Conservation (phyloP, 306 rosid species). For the Datisca glomerata region DNA sequence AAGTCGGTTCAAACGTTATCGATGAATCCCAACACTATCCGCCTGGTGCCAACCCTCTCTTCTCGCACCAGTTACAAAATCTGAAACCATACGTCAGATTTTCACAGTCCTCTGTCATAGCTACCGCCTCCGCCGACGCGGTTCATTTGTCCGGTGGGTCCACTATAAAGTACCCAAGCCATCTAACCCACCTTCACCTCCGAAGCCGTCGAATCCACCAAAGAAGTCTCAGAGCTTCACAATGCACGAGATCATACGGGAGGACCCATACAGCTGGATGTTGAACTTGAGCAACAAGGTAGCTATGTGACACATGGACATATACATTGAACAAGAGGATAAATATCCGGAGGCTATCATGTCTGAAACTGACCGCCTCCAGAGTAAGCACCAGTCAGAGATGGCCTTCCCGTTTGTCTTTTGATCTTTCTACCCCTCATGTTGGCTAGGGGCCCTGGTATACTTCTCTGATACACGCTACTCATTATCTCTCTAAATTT, state of each 20-base stretch:
- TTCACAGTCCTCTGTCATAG: constrained; percentile 16
- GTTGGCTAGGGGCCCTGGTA: constrained; percentile 87
- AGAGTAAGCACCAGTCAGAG: constrained; percentile 70
- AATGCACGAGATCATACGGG: constrained; percentile 63
- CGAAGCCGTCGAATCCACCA: constrained; percentile 74
- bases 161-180: constrained; percentile 31
- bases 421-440: constrained; percentile 80
- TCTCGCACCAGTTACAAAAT: too few species aligned
- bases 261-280: constrained; percentile 91
- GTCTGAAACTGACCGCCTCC: constrained; percentile 58
- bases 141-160: constrained; percentile 17
- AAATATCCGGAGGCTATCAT: constrained; percentile 72
- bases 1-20: too few species aligned
- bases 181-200: constrained; percentile 23
- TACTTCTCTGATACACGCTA: too few species aligned
- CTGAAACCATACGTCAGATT: constrained; percentile 13
- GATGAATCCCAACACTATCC: too few species aligned
- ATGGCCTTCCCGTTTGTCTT: constrained; percentile 77
- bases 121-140: constrained; percentile 4
- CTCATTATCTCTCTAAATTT: too few species aligned
- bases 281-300: constrained; percentile 66
- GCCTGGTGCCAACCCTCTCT: too few species aligned
- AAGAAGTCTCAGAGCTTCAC: constrained; percentile 64
- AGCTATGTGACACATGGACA: constrained; percentile 89
- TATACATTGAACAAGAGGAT: constrained; percentile 95